phyloP scores from a whole-genome alignment of 495 filamentous ascomycete species.

The Talaromyces stipitatus region DNA sequence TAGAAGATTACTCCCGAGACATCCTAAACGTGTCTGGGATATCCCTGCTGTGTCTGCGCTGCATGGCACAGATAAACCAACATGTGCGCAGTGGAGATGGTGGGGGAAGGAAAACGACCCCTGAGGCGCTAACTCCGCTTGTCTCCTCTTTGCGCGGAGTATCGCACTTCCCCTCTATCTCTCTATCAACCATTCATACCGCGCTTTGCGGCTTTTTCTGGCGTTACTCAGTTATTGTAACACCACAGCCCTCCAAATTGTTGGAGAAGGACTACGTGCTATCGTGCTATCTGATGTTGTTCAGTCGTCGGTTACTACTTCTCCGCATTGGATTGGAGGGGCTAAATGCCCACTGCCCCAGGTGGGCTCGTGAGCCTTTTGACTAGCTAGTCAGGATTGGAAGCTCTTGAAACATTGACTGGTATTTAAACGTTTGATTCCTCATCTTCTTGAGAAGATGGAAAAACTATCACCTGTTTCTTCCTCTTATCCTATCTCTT shows the following conservation, averaged over 20 bases:
- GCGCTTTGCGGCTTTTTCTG: neutral
- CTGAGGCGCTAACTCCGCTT: conserved; percentile 1
- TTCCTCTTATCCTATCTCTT: neutral
- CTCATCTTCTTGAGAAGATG: neutral
- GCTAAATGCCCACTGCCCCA: neutral
- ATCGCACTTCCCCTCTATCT: neutral
- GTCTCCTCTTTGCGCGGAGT: conserved; percentile 4
- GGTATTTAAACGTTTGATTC: neutral
- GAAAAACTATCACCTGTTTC: neutral
- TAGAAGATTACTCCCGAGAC: neutral
- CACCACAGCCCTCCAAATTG: neutral
- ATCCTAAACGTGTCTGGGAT: neutral
- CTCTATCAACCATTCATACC: neutral
- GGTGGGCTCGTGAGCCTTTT: neutral
- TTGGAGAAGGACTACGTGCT: neutral
- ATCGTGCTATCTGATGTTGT: neutral
- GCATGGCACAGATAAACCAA: neutral
- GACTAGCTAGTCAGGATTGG: neutral
- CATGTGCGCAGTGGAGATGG: neutral
- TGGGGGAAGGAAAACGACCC: neutral
- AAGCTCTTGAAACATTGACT: neutral
- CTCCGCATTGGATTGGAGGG: conserved; percentile 1
- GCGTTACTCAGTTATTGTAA: neutral
- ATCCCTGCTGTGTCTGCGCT: neutral
- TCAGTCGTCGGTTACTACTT: neutral